Conservation (phyloP, 2,329 filamentous ascomycete species). For the Microcera coccophila region DNA sequence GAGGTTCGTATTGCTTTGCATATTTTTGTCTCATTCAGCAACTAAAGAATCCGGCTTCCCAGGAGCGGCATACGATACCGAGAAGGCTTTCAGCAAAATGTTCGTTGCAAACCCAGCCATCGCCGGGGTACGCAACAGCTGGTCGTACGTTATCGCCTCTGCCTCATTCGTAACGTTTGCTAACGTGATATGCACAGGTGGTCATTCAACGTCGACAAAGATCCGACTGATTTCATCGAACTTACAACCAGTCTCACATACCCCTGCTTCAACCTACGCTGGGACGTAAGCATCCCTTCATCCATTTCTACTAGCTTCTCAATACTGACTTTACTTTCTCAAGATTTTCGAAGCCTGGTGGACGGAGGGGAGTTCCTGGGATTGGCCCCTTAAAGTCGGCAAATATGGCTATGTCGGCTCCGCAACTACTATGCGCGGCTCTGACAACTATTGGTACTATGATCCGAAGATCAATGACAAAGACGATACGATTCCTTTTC, state of each 20-base stretch:
- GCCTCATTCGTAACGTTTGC: neutral
- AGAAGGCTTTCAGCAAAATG: slow-evolving; percentile 38
- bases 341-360: slow-evolving; percentile 39
- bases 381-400: slow-evolving; percentile 39
- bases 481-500: slow-evolving; percentile 38
- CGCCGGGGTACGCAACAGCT: slow-evolving; percentile 21
- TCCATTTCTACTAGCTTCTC: neutral
- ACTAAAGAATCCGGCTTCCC: neutral
- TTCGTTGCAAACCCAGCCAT: slow-evolving; percentile 29
- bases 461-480: slow-evolving; percentile 35
- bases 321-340: too few species aligned
- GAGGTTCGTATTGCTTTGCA: slow-evolving; percentile 22
- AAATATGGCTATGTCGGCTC: slow-evolving; percentile 38
- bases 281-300: slow-evolving; percentile 29
- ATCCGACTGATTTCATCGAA: slow-evolving; percentile 30
- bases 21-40: neutral
- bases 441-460: slow-evolving; percentile 32
- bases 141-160: slow-evolving; percentile 16
- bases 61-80: slow-evolving; percentile 37
- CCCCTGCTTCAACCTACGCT: slow-evolving; percentile 33
- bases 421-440: slow-evolving; percentile 37
- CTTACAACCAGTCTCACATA: slow-evolving; percentile 29
- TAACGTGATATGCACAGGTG: slow-evolving; percentile 22
- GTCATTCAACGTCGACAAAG: slow-evolving; percentile 30
- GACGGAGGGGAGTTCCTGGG: slow-evolving; percentile 39